Conservation (phyloP, 2,329 filamentous ascomycete species). For the Colletotrichum brevisporum region DNA sequence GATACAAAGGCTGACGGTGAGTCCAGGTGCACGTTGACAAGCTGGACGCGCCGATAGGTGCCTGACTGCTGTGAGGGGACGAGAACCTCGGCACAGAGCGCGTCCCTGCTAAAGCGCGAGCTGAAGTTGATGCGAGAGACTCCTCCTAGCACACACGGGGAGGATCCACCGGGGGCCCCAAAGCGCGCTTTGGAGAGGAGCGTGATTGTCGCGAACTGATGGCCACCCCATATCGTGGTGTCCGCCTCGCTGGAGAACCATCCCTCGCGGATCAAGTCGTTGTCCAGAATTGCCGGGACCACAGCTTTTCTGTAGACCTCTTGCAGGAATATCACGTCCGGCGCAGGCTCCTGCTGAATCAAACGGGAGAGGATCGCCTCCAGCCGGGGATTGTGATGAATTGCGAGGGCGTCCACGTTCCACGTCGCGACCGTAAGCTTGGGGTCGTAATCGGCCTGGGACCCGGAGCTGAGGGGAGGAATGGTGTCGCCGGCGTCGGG, state of each 20-base stretch:
- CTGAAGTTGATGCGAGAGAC: slow-evolving; percentile 50
- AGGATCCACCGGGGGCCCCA: background rate
- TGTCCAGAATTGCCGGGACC: slow-evolving; percentile 44
- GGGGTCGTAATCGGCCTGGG: background rate
- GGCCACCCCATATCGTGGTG: slow-evolving; percentile 41
- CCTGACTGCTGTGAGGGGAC: slow-evolving; percentile 27
- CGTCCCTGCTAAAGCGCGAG: slow-evolving; percentile 50
- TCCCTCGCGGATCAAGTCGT: slow-evolving; percentile 45
- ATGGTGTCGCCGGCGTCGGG: background rate
- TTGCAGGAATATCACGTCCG: slow-evolving; percentile 52
- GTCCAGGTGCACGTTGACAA: slow-evolving; percentile 58
- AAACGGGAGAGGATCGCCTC: slow-evolving; percentile 47
- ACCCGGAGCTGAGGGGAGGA: background rate
- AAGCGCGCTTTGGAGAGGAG: slow-evolving; percentile 49
- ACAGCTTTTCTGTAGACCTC: slow-evolving; percentile 47
- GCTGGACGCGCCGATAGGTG: slow-evolving; percentile 42
- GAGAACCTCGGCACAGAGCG: slow-evolving; percentile 53
- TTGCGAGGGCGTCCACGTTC: slow-evolving; percentile 17
- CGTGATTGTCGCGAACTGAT: slow-evolving; percentile 47
- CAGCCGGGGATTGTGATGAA: slow-evolving; percentile 41
- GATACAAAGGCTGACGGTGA: slow-evolving; percentile 43
- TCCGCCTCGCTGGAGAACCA: slow-evolving; percentile 52
- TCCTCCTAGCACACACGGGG: slow-evolving; percentile 44
- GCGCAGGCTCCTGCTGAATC: slow-evolving; percentile 41
- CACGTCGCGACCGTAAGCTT: slow-evolving; percentile 26